Base-by-base conservation (phyloP, 805 yeast species). In the Schwanniomyces vanrijiae region DNA sequence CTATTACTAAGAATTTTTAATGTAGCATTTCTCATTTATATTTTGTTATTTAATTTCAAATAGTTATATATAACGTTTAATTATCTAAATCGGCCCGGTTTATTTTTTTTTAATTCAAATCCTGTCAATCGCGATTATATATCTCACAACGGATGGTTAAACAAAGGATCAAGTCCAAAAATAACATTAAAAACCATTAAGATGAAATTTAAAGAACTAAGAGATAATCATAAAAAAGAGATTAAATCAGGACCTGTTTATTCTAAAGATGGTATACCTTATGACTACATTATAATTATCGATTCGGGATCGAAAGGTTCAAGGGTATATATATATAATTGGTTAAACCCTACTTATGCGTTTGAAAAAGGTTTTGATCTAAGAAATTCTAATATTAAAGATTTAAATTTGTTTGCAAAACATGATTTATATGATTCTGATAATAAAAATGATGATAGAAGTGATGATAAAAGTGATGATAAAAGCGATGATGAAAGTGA, bases 281-380 rank as follows among this genome's bases (percentile, higher is more conserved):
- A 77, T 48, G 82, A 83, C 58, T 83, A 82, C 57, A 76, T 83
- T 2, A 73, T 83, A 2, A 71, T 83, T 4, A 76, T 83, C 2
- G 89, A 83, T 60, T 80, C 87, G 1, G 88, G 89, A 0, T 81
- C 87, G 2, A 81, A 75, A 47, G 88, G 88, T 0, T 77, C 86
- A 0, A 60, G 88, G 16, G 86, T 83, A 0, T 81, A 72, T 53
- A 73, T 83, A 1, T 83, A 83, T 62, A 71, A 76, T 46, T 84
- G 83, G 82, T 59, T 69, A 37, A 75, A 77, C 44, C 72, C 80
- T 0, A 49, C 55, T 7, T 51, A 55, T 25, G 67, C 69, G 4
- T 49, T 69, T 19, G 51, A 55, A 11, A 49, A 62, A 2, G 58
- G 59, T 0, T 10, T 53, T 6, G 57, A 61, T 35, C 47, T 62